Percentiles rank a stretch among this genome's conserved stretches.
Conservation (phyloP, 2,329 filamentous ascomycete species). For the Nemania sp. region DNA sequence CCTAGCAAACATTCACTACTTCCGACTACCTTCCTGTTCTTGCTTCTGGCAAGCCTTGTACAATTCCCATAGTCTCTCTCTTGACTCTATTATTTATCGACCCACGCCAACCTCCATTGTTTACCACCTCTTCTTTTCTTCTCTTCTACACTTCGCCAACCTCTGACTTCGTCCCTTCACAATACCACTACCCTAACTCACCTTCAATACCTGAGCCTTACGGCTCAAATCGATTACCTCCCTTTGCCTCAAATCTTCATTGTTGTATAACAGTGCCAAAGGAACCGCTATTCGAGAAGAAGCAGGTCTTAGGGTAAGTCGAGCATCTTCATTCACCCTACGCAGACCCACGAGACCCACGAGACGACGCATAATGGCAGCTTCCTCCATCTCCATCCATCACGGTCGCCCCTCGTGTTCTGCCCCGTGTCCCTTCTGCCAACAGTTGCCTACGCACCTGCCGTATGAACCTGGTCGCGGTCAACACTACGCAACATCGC, state of each 20-base stretch:
- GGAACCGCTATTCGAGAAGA: not conserved
- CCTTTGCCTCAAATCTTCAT: not conserved
- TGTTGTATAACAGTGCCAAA: not conserved
- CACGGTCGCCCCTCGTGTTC: not conserved
- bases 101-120: not conserved
- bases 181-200: not conserved
- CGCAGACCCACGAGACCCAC: not conserved
- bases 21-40: not conserved
- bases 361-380: not conserved
- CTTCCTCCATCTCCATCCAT: not conserved
- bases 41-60: not conserved
- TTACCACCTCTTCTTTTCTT: not conserved
- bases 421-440: conserved; percentile 9
- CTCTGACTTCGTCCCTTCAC: not conserved
- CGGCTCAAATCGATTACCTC: not conserved
- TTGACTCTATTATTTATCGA: not conserved
- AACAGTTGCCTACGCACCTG: not conserved
- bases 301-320: not conserved
- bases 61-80: not conserved
- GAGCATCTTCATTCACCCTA: too few species aligned
- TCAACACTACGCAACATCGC: not conserved
- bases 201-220: not conserved
- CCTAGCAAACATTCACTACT: not conserved
- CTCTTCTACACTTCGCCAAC: not conserved
- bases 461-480: not conserved